Conservation (phyloP, 1,284 basidiomycete genomes). For the Fomitopsis betulina region DNA sequence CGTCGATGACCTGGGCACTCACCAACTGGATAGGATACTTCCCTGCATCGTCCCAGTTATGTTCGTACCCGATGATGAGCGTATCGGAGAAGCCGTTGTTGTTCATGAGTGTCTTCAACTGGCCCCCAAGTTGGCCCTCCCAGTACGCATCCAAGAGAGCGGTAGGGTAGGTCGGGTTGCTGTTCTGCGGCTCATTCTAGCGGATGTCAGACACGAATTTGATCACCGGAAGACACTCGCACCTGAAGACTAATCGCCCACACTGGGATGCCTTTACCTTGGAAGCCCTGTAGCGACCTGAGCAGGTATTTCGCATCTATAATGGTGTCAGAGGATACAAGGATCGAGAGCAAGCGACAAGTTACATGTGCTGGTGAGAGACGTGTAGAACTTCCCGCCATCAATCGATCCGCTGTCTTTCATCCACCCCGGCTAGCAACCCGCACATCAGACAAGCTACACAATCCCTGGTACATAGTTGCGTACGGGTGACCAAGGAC, state of each 20-base stretch:
- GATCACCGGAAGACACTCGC: background rate
- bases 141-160: slow-evolving; percentile 32
- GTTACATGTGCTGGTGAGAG: slow-evolving; percentile 34
- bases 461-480: background rate
- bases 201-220: background rate
- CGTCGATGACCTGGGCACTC: slow-evolving; percentile 5
- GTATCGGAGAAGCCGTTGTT: slow-evolving; percentile 38
- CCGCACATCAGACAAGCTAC: background rate
- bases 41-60: slow-evolving; percentile 46
- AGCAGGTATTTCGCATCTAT: slow-evolving; percentile 45
- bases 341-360: slow-evolving; percentile 5
- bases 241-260: slow-evolving; percentile 39
- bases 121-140: slow-evolving; percentile 38
- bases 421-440: slow-evolving; percentile 47
- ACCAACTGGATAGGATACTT: slow-evolving; percentile 47
- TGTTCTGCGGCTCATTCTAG: slow-evolving; percentile 49
- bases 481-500: slow-evolving; percentile 49
- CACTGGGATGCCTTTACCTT: slow-evolving; percentile 35
- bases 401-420: slow-evolving; percentile 40
- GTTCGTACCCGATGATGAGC: slow-evolving; percentile 44
- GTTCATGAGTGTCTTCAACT: slow-evolving; percentile 40
- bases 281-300: slow-evolving; percentile 38
- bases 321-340: background rate
- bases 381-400: slow-evolving; percentile 37
- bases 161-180: slow-evolving; percentile 39